phyloP scores from a whole-genome alignment of 257 asterid genomes.

The Cruciata laevipes region DNA sequence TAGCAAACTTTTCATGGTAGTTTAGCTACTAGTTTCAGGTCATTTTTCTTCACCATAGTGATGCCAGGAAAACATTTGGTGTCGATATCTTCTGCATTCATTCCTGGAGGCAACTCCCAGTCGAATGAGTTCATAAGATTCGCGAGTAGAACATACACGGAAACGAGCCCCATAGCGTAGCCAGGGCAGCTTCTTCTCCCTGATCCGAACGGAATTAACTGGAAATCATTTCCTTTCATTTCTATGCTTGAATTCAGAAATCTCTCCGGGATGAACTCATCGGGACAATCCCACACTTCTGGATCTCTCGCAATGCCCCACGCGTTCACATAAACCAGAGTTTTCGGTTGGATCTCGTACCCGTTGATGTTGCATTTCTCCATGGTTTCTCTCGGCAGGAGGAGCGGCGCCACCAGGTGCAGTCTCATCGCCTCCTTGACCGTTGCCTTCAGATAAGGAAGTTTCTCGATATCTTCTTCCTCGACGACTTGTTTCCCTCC shows the following conservation, averaged over 20 bases:
- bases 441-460: background rate
- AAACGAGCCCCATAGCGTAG: background rate
- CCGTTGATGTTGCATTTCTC: background rate
- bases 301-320: conserved; percentile 7
- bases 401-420: background rate
- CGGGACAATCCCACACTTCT: background rate
- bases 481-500: background rate
- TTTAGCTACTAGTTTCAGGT: background rate
- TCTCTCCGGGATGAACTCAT: conserved; percentile 3
- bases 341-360: background rate
- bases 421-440: background rate
- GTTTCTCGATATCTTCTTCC: background rate
- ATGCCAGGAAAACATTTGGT: background rate
- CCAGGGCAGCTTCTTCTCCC: conserved; percentile 12
- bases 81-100: background rate
- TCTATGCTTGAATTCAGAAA: background rate
- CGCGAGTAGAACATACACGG: background rate
- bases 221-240: background rate
- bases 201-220: background rate
- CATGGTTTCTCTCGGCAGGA: background rate
- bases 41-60: background rate
- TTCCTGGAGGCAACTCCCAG: conserved; percentile 1
- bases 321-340: background rate
- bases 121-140: background rate
- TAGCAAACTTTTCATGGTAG: background rate